Percentiles rank a stretch among this genome's conserved stretches.
Conservation (phyloP, 306 rosid species). For the Casuarina glauca region DNA sequence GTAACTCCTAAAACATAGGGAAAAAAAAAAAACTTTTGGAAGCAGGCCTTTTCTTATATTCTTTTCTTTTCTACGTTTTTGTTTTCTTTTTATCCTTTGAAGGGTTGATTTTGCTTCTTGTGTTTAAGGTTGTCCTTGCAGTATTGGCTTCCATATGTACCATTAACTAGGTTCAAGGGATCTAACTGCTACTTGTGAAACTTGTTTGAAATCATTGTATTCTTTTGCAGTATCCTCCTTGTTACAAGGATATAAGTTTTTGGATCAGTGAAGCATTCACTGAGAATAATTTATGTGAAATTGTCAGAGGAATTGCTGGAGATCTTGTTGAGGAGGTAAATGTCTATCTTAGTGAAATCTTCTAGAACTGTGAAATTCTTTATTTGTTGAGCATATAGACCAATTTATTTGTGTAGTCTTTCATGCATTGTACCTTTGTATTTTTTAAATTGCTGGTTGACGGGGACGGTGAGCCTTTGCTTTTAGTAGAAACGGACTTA, state of each 20-base stretch:
- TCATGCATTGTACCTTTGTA: neutral
- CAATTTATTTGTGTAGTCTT: neutral
- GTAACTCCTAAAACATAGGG: no score
- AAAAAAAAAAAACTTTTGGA: no score
- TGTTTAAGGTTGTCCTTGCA: neutral
- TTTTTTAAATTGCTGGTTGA: neutral
- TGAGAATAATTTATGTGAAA: conserved; percentile 94
- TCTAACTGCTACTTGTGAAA: neutral
- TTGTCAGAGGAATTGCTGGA: conserved; percentile 91
- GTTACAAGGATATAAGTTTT: conserved; percentile 94
- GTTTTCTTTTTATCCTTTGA: neutral
- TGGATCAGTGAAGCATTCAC: conserved; percentile 90
- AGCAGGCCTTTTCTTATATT: no score
- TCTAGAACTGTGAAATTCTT: neutral
- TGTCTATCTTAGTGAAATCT: neutral
- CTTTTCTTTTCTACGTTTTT: no score
- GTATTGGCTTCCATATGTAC: neutral
- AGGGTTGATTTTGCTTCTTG: neutral
- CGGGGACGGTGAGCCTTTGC: neutral
- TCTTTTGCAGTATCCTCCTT: conserved; percentile 81
- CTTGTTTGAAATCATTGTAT: neutral
- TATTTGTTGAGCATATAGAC: neutral
- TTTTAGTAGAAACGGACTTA: neutral
- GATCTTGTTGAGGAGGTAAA: conserved; percentile 98
- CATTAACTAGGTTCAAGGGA: neutral